A percentile compares a stretch with the other conserved stretches of the same genome.
phyloP scores from a whole-genome alignment of 208 protist genomes.

The Leishmania turanica region DNA sequence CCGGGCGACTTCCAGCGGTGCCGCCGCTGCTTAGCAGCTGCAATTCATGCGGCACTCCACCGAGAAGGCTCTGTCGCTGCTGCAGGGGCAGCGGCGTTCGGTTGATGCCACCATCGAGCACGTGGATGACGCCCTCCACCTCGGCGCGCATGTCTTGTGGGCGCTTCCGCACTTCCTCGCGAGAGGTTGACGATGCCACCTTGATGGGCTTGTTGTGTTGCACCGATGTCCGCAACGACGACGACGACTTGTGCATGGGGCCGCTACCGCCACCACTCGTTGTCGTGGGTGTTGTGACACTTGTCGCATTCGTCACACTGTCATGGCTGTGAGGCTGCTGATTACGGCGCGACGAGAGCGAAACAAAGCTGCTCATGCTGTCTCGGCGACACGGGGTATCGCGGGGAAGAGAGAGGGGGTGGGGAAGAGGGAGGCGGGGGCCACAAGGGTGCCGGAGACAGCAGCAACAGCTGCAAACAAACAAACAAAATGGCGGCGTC shows the following conservation, averaged over 20 bases:
- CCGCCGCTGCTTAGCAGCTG: conserved; percentile 19
- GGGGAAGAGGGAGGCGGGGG: not conserved
- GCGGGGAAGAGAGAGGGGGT: no score
- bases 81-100: conserved; percentile 83
- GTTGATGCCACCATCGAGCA: conserved; percentile 86
- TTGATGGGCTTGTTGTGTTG: not conserved
- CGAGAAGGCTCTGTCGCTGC: conserved; percentile 29
- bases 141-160: conserved; percentile 46
- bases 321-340: not conserved
- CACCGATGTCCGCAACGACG: conserved; percentile 4
- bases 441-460: not conserved
- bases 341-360: no score
- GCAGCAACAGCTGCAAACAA: not conserved
- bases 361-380: not conserved
- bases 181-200: conserved; percentile 12
- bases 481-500: not conserved
- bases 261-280: not conserved
- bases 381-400: not conserved
- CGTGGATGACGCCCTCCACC: conserved; percentile 66
- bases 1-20: conserved; percentile 5
- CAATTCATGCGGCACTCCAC: conserved; percentile 21
- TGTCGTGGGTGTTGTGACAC: not conserved
- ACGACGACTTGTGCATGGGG: not conserved
- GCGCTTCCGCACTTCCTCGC: conserved; percentile 53
- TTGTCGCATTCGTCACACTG: not conserved